Evolutionary conservation across 2,329 filamentous ascomycete genomes (phyloP).

Genomic region (Epichloe aotearoae): DNA sequence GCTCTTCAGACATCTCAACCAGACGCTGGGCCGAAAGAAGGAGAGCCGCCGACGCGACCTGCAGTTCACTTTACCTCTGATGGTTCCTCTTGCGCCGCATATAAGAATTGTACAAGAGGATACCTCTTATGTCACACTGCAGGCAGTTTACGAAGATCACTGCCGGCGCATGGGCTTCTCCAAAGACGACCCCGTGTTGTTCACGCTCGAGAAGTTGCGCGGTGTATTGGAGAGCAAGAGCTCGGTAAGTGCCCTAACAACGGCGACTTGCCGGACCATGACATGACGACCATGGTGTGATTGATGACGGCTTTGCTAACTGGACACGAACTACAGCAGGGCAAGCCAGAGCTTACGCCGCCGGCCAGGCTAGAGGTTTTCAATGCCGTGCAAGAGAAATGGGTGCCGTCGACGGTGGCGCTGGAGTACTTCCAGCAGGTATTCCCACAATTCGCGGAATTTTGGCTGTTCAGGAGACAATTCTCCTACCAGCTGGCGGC

Average conservation of each 20-base stretch:
- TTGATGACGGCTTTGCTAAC: not conserved
- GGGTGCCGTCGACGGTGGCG: conserved; percentile 70
- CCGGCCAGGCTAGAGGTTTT: conserved; percentile 82
- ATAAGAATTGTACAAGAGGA: conserved; percentile 95
- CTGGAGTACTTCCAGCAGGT: conserved; percentile 81
- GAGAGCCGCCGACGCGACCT: conserved; percentile 87
- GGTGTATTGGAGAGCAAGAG: conserved; percentile 58
- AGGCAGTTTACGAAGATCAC: conserved; percentile 92
- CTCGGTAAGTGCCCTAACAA: conserved; percentile 28
- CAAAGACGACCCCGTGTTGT: conserved; percentile 91
- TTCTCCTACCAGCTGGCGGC: conserved; percentile 93
- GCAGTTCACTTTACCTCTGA: conserved; percentile 89
- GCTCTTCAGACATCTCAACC: conserved; percentile 95
- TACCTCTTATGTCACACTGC: conserved; percentile 82
- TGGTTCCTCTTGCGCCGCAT: conserved; percentile 89
- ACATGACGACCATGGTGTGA: not conserved
- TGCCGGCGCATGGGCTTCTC: conserved; percentile 75
- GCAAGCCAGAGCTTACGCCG: conserved; percentile 53
- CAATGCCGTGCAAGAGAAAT: conserved; percentile 84
- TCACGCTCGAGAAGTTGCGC: conserved; percentile 88
- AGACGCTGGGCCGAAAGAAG: conserved; percentile 80
- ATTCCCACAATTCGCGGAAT: conserved; percentile 82
- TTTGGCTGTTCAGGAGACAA: conserved; percentile 96
- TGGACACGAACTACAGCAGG: conserved; percentile 28
- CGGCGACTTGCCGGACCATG: too few relatives aligned